Evolutionary conservation across 345 rosid genomes (phyloP), one percentile per base, ranked within the genome.

Genomic region (Anastatica hierochuntica): DNA sequence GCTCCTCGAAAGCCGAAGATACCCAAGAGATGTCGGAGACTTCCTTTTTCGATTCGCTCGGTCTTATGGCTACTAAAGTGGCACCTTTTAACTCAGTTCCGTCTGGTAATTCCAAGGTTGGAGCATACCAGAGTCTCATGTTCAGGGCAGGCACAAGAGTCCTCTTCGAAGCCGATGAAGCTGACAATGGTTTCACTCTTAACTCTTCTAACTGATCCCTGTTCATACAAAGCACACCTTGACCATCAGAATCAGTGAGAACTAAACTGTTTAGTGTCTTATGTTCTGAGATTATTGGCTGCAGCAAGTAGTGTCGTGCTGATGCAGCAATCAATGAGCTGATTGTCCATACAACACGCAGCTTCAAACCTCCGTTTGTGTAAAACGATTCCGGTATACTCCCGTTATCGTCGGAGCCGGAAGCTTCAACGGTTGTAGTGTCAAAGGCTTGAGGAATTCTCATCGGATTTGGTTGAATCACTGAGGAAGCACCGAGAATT

Each of bases 61-160:
- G 99, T 62, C 87, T 76, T 38, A 94, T 88, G 1, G 99, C 99
- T 23, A 94, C 97, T 67, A 94, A 64, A 23, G 99, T 83, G 12
- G 97, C 97, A 43, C 99, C 99, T 49, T 79, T 73, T 45, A 94
- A 58, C 48, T 88, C 88, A 66, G 74, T 60, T 66, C 99, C 97
- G 66, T 82, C 69, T 6, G 92, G 87, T 70, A 94, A 72, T 30
- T 88, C 94, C 73, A 94, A 52, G 1, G 63, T 71, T 2, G 95
- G 97, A 3, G 97, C 95, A 67, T 94, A 94, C 97, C 99, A 94
- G 0, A 94, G 84, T 52, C 94, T 77, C 97, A 94, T 94, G 52
- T 82, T 88, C 61, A 94, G 35, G 0, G 97, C 97, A 4, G 97
- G 95, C 3, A 94, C 97, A 40, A 88, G 69, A 0, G 99, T 94